These are phyloP conservation scores for Penicillium italicum DNA, from an alignment of 2,329 filamentous ascomycete species.

Conservation along the genomic window DNA sequence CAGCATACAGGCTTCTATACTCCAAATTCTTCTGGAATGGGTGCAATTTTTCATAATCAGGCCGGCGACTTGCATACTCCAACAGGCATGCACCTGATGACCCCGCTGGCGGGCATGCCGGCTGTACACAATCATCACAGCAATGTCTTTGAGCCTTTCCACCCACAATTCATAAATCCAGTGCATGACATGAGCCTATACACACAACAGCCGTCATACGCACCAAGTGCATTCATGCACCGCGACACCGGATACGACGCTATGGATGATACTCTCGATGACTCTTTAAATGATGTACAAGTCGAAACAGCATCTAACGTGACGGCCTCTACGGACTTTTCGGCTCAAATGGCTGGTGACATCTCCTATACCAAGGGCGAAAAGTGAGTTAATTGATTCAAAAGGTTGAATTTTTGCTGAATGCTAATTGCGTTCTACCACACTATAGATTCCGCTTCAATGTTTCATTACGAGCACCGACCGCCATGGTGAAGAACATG, in stretches of 20 bases:
- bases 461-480: slow-evolving; percentile 85
- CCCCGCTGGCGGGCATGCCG: slow-evolving; percentile 72
- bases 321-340: slow-evolving; percentile 29
- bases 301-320: slow-evolving; percentile 53
- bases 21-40: slow-evolving; percentile 73
- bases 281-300: slow-evolving; percentile 58
- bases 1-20: slow-evolving; percentile 83
- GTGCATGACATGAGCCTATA: slow-evolving; percentile 71
- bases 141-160: slow-evolving; percentile 62
- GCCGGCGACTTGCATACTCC: slow-evolving; percentile 86
- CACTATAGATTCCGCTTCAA: slow-evolving; percentile 74
- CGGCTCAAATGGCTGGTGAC: slow-evolving; percentile 19
- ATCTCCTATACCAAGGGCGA: slow-evolving; percentile 44
- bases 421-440: slow-evolving; percentile 14
- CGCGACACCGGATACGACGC: slow-evolving; percentile 76
- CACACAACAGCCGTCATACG: slow-evolving; percentile 59
- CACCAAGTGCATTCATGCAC: slow-evolving; percentile 75
- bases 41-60: slow-evolving; percentile 75
- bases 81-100: slow-evolving; percentile 68
- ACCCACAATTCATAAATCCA: slow-evolving; percentile 52
- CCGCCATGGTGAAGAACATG: slow-evolving; percentile 81
- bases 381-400: slow-evolving; percentile 46
- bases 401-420: neutral
- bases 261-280: slow-evolving; percentile 65
- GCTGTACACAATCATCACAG: slow-evolving; percentile 58